These are phyloP conservation scores for Trichoderma cornu-damae DNA, from an alignment of 2,329 filamentous ascomycete genomes.

Conservation along the genomic window DNA sequence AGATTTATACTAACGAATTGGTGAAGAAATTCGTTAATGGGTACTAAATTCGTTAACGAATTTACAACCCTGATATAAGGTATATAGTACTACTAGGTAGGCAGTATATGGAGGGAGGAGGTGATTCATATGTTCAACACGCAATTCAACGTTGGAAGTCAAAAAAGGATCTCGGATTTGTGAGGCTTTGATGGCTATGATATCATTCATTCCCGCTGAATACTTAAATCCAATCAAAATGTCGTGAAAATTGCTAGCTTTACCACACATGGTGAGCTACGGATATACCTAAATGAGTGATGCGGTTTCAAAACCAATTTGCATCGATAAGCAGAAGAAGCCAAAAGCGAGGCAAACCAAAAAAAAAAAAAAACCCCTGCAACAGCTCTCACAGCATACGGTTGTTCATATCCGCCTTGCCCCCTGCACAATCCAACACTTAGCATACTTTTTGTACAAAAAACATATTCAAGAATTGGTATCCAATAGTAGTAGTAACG, in stretches of 20 bases:
- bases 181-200: no score
- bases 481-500: conserved; percentile 5
- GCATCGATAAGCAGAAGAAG: neutral
- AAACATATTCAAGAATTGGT: neutral
- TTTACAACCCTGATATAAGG: no score
- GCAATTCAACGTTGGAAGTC: no score
- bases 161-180: neutral
- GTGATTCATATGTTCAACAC: neutral
- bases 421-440: neutral
- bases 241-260: neutral
- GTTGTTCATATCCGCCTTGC: neutral
- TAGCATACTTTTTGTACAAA: neutral
- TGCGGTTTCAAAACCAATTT: neutral
- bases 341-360: neutral
- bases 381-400: neutral
- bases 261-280: neutral
- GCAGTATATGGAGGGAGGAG: neutral
- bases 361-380: neutral
- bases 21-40: no score
- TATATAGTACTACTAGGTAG: no score
- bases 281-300: conserved; percentile 12
- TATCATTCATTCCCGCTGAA: neutral
- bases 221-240: neutral
- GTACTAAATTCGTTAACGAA: no score
- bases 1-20: no score